These are phyloP conservation scores for Aspergillus fijiensis DNA, from an alignment of 2,329 filamentous ascomycete genomes.

Conservation along the genomic window DNA sequence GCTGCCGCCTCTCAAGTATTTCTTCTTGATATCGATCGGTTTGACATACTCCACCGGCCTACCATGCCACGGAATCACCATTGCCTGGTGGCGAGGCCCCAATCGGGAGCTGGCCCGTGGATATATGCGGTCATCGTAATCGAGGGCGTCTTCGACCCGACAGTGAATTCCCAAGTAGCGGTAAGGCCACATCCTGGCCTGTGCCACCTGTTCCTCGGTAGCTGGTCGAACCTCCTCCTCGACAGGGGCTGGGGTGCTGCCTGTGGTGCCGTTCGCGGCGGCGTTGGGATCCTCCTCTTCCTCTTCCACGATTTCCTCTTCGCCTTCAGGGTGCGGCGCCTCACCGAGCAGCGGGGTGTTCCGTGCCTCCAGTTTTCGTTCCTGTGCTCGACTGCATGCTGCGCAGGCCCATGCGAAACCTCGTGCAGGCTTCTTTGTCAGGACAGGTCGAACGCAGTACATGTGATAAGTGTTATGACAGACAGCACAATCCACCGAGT, in stretches of 20 bases:
- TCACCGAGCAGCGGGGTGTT: conserved; percentile 73
- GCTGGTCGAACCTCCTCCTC: conserved; percentile 57
- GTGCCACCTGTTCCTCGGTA: conserved; percentile 84
- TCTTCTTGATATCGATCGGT: conserved; percentile 79
- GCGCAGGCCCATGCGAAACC: conserved; percentile 98
- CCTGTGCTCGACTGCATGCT: conserved; percentile 92
- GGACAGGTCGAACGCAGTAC: conserved; percentile 89
- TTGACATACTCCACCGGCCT: conserved; percentile 88
- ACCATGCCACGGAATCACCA: conserved; percentile 80
- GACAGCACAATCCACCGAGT: conserved; percentile 96
- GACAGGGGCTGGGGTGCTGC: conserved; percentile 62
- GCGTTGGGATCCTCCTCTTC: conserved; percentile 66
- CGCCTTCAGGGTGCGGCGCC: conserved; percentile 49
- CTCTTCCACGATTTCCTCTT: conserved; percentile 70
- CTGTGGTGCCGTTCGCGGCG: conserved; percentile 56
- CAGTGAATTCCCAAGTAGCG: conserved; percentile 95
- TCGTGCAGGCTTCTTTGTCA: conserved; percentile 93
- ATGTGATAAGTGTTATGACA: conserved; percentile 97
- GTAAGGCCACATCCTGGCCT: conserved; percentile 94
- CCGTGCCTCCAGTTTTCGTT: conserved; percentile 84
- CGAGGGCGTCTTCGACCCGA: conserved; percentile 88
- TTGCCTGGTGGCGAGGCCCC: conserved; percentile 87
- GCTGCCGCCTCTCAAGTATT: conserved; percentile 59
- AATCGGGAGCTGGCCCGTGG: conserved; percentile 90
- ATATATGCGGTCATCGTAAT: conserved; percentile 97